Base-by-base conservation (phyloP, 176 grass and related monocot genomes). In the Carex littledalei region DNA sequence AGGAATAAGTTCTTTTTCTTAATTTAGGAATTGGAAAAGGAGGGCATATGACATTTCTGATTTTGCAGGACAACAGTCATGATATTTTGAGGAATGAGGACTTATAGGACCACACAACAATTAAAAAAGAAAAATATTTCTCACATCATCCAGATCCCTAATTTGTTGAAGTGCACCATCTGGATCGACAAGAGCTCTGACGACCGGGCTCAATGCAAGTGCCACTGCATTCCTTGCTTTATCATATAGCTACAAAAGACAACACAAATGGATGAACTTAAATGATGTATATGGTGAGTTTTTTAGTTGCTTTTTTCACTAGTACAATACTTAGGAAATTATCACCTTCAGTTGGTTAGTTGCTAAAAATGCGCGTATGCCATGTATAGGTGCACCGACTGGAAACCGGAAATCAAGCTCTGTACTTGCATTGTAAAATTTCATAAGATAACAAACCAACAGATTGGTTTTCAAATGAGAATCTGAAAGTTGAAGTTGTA, bases 341-440 rank as follows among this genome's bases (percentile, higher is more conserved):
- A 86, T 88, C 79, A 94, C 95, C 95, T 98, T 91, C 53, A 98
- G 88, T 90, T 98, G 95, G 72, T 93, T 94, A 35, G 95, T 98
- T 75, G 88, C 63, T 81, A 98, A 82, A 85, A 98, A 98, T 89
- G 95, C 95, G 60, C 90, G 92, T 80, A 98, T 94, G 18, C 95
- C 95, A 90, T 98, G 95, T 84, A 98, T 91, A 29, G 95, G 95
- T 84, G 95, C 95, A 24, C 95, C 95, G 14, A 94, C 79, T 26
- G 89, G 89, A 86, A 98, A 98, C 49, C 95, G 88, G 87, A 98
- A 98, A 94, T 98, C 95, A 85, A 98, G 95, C 81, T 98, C 95
- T 98, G 89, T 86, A 85, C 20, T 52, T 82, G 45, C 43, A 83
- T 29, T 31, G 62, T 55, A 39, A 39, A 81, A 87, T 80, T 55